Evolutionary conservation across 208 protist genomes (phyloP).

Genomic region (Jaenimonas drosophilae): DNA sequence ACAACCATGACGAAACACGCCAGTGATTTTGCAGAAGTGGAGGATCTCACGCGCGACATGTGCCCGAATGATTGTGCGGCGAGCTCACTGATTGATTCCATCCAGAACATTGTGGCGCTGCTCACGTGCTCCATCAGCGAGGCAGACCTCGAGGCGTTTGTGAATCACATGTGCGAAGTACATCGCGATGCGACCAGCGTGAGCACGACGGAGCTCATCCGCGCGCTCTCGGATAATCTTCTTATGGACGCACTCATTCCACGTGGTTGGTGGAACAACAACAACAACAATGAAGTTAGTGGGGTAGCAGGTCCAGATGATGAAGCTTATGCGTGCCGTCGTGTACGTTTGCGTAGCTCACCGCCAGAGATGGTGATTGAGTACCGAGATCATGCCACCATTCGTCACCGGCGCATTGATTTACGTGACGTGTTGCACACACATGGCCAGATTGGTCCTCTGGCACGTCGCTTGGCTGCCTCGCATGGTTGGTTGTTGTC

Average conservation of each 20-base stretch:
- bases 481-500: slow-evolving; percentile 49
- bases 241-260: slow-evolving; percentile 39
- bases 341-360: slow-evolving; percentile 21
- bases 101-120: slow-evolving; percentile 65
- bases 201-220: slow-evolving; percentile 22
- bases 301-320: too few relatives aligned
- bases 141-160: slow-evolving; percentile 14
- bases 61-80: slow-evolving; percentile 60
- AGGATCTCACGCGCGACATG: slow-evolving; percentile 36
- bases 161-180: slow-evolving; percentile 16
- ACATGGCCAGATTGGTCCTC: slow-evolving; percentile 19
- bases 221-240: slow-evolving; percentile 28
- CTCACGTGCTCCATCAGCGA: slow-evolving; percentile 36
- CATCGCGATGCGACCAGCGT: slow-evolving; percentile 15
- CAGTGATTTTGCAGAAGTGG: slow-evolving; percentile 24
- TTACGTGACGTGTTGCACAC: slow-evolving; percentile 16
- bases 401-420: slow-evolving; percentile 26
- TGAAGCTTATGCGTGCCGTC: too few relatives aligned
- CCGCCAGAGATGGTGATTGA: slow-evolving; percentile 48
- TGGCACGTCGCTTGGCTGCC: slow-evolving; percentile 37
- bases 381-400: slow-evolving; percentile 20
- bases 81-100: slow-evolving; percentile 51
- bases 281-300: too few relatives aligned
- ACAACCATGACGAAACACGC: slow-evolving; percentile 10
- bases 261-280: slow-evolving; percentile 40